Evolutionary conservation across 768 basidiomycete species (phyloP), one percentile per base, ranked within the genome.

Genomic region (Gelatoporia subvermispora): DNA sequence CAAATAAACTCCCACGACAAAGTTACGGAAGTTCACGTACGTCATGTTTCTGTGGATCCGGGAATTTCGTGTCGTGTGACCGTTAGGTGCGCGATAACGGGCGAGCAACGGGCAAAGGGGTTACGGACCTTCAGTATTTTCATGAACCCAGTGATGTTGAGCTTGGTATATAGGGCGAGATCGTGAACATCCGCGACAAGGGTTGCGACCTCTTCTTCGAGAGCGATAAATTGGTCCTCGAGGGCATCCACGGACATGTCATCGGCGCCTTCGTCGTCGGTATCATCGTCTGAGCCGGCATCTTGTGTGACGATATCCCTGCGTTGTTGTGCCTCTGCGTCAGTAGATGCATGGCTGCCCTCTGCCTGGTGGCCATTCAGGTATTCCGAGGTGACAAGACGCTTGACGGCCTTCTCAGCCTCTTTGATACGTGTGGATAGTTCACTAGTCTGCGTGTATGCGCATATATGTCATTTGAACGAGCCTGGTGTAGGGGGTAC

Each of bases 71-170:
- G 40, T 42, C 51, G 51, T 35, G 51, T 41, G 49, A 47, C 37
- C 42, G n/a, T 8, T 23, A 21, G 31, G n/a, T 3, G 28, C 18
- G 28, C n/a, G 17, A 8, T 36, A 16, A 35, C 5, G 28, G 28
- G 9, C 21, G 18, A 17, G 13, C 8, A 42, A n/a, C n/a, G 13
- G 8, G 36, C 16, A 41, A 23, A 17, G 21, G 18, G 35, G 18
- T 41, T 22, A 65, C 66, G 41, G 51, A 86, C 88, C 78, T 98
- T 97, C 52, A 97, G 74, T 52, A 97, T 97, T 71, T 99, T 99
- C 77, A 97, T 88, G 65, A 99, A 99, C 9, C 96, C 96, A 1
- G 96, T 97, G 60, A 97, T 93, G 65, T 98, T 98, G 47, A 98
- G 79, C 65, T 98, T 98, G 3, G 95, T 94, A 64, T 94, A 88